Base-by-base conservation (phyloP, 805 yeast genomes). In the Kazachstania viticola region DNA sequence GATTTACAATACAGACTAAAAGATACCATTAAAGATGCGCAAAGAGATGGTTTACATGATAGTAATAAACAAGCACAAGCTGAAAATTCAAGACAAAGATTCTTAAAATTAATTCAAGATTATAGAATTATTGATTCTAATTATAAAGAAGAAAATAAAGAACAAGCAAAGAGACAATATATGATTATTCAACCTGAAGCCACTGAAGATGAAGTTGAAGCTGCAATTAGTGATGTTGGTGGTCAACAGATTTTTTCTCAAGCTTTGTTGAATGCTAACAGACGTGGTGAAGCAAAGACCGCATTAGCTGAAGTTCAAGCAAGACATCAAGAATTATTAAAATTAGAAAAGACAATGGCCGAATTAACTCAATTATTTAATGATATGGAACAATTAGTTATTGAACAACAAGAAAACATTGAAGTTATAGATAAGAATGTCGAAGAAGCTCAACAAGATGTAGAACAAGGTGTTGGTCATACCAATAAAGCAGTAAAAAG, bases 281-380 rank as follows among this genome's bases (percentile, higher is more conserved):
- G 94, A 61, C 73, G 85, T 53, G 94, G 94, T 46, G 95, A 91
- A 62, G 96, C 97, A 27, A 75, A 91, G 58, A 75, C 95, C 21
- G 97, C 93, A 3, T 70, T 91, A 47, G 82, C 84, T 49, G 97
- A 91, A 63, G 97, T 91, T 35, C 95, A 88, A 63, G 76, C 81
- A 31, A 78, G 98, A 64, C 97, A 91, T 64, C 78, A 80, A 56
- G 97, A 91, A 64, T 74, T 91, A 51, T 80, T 83, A 64, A 82
- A 84, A 65, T 79, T 91, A 60, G 97, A 88, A 62, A 77, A 83
- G 62, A 79, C 95, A 37, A 85, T 91, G 81, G 84, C 88, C 23
- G 98, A 91, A 61, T 73, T 91, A 60, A 82, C 93, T 26, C 94
- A 83, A 64, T 72, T 91, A 56, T 85, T 91, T 67, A 80, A 79